Percentiles rank a stretch among this genome's conserved stretches.
Evolutionary conservation across 1,284 basidiomycete species (phyloP).

Genomic region (Tylopilus orsonianus): DNA sequence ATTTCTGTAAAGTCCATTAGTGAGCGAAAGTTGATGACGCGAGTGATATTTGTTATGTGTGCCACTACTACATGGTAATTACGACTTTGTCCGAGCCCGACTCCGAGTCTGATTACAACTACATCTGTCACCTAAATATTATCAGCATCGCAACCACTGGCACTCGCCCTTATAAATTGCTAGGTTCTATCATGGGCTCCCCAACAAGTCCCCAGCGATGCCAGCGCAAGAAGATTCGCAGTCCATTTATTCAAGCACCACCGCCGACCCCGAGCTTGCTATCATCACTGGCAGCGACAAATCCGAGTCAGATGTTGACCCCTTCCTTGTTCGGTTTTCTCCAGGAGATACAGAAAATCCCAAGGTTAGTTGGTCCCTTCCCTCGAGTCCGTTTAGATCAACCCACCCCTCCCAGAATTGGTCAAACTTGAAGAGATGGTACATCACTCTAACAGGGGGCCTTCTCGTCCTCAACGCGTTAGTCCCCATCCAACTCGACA

Average conservation of each 20-base stretch:
- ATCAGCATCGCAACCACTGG: conserved; percentile 21
- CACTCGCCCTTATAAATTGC: conserved; percentile 22
- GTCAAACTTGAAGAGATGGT: conserved; percentile 58
- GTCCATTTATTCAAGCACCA: conserved; percentile 17
- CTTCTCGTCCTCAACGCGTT: conserved; percentile 69
- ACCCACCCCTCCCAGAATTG: conserved; percentile 47
- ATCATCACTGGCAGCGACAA: conserved; percentile 16
- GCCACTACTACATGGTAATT: too few relatives aligned
- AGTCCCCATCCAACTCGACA: conserved; percentile 19
- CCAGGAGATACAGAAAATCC: conserved; percentile 38
- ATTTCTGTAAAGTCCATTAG: conserved; percentile 75
- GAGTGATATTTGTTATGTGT: too few relatives aligned
- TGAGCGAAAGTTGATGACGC: conserved; percentile 23
- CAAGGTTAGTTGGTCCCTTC: conserved; percentile 27
- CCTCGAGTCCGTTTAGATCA: not conserved
- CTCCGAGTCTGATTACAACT: not conserved
- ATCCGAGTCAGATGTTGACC: conserved; percentile 19
- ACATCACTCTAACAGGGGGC: conserved; percentile 59
- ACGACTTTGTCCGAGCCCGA: too few relatives aligned
- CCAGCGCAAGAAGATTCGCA: conserved; percentile 14
- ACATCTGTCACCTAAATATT: not conserved
- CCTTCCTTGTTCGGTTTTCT: conserved; percentile 33
- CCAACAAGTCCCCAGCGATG: conserved; percentile 9
- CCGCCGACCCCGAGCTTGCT: conserved; percentile 14
- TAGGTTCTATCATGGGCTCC: not conserved